Percentiles rank a stretch among this genome's conserved stretches.
Evolutionary conservation across 345 rosid genomes (phyloP).

Genomic region (Salix caprea): DNA sequence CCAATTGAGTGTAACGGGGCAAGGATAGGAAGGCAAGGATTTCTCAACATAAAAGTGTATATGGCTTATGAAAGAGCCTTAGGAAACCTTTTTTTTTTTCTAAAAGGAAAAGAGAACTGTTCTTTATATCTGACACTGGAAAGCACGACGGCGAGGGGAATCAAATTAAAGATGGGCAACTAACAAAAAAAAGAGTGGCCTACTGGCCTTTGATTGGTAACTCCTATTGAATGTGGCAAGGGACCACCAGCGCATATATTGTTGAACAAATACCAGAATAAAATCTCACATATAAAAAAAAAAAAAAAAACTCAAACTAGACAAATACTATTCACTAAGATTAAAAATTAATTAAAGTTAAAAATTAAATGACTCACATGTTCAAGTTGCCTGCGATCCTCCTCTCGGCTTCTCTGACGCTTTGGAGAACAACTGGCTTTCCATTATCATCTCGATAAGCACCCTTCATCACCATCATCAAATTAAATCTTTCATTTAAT

Average conservation of each 20-base stretch:
- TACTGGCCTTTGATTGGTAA: not conserved
- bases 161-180: not conserved
- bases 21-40: too few relatives aligned
- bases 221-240: not conserved
- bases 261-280: not conserved
- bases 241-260: not conserved
- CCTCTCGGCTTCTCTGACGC: constrained; percentile 91
- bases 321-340: not conserved
- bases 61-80: too few relatives aligned
- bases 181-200: not conserved
- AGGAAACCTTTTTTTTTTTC: not conserved
- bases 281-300: not conserved
- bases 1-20: too few relatives aligned
- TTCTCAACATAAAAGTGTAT: too few relatives aligned
- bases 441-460: constrained; percentile 96
- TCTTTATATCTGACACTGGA: not conserved
- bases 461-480: constrained; percentile 39
- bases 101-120: not conserved
- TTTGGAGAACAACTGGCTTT: constrained; percentile 81
- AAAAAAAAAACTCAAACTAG: not conserved
- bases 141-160: too few relatives aligned
- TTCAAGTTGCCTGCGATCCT: constrained; percentile 68
- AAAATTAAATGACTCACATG: constrained; percentile 44
- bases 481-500: not conserved
- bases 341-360: not conserved